phyloP scores from a whole-genome alignment of 2,329 filamentous ascomycete genomes.

The Cytospora leucostoma region DNA sequence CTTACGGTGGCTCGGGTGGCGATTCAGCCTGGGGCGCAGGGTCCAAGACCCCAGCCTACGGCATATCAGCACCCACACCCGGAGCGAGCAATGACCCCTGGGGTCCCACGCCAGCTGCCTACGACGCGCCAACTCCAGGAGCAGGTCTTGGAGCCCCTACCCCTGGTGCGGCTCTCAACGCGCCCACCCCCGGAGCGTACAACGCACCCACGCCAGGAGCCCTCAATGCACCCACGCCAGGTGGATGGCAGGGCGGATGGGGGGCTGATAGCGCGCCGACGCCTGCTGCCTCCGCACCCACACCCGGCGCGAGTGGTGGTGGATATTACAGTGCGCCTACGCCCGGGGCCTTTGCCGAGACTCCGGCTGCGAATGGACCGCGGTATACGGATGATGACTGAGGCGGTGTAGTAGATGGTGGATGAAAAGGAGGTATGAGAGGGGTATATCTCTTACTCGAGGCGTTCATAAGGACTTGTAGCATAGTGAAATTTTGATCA shows the following conservation, averaged over 20 bases:
- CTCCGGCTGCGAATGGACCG: constrained; percentile 61
- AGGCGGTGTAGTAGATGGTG: background rate
- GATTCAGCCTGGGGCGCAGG: constrained; percentile 64
- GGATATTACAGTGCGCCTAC: constrained; percentile 63
- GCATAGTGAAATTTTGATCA: constrained; percentile 1
- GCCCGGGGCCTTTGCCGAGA: constrained; percentile 64
- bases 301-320: constrained; percentile 64
- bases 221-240: constrained; percentile 68
- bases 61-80: constrained; percentile 59
- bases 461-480: constrained; percentile 7
- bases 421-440: too few species aligned
- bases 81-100: constrained; percentile 61
- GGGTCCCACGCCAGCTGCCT: constrained; percentile 54
- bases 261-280: constrained; percentile 66
- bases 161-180: constrained; percentile 59
- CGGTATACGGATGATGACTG: constrained; percentile 56
- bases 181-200: constrained; percentile 71
- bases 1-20: constrained; percentile 51
- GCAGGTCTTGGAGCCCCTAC: constrained; percentile 61
- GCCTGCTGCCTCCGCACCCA: constrained; percentile 66
- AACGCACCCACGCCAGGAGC: constrained; percentile 65
- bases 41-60: constrained; percentile 78
- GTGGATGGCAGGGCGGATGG: constrained; percentile 62
- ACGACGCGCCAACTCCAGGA: constrained; percentile 71
- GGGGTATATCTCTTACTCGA: background rate